Evolutionary conservation across 2,329 filamentous ascomycete species (phyloP).

Genomic region (Botryotinia narcissicola): DNA sequence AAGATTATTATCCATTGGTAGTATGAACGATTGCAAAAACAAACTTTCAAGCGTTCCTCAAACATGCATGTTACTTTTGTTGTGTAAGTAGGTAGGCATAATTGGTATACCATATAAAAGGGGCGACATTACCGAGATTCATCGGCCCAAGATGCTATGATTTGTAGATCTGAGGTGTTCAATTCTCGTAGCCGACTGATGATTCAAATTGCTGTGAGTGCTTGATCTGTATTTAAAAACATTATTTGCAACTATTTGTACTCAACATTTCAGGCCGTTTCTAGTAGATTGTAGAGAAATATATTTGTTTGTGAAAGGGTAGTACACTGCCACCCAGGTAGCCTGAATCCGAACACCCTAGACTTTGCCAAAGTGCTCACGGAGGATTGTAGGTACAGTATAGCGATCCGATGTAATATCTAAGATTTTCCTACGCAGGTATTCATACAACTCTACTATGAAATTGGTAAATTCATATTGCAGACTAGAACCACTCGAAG

Average conservation of each 20-base stretch:
- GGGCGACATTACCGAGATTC: neutral
- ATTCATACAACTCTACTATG: neutral
- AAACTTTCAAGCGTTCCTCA: neutral
- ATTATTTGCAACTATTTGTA: neutral
- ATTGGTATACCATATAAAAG: neutral
- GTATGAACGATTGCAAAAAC: neutral
- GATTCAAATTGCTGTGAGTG: fast-evolving
- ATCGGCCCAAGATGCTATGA: neutral
- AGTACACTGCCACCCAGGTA: neutral
- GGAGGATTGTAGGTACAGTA: neutral
- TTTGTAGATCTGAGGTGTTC: neutral
- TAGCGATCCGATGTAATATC: neutral
- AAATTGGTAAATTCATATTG: neutral
- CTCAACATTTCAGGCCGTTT: neutral
- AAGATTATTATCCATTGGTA: neutral
- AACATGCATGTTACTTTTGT: neutral
- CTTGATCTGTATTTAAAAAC: neutral
- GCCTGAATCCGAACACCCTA: neutral
- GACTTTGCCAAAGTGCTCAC: neutral
- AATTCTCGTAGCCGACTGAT: neutral
- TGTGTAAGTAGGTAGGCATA: neutral
- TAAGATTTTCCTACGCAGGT: neutral
- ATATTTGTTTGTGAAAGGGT: neutral
- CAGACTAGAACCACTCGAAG: neutral
- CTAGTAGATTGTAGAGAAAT: neutral